Evolutionary conservation across 179 eudicot species (phyloP).

Genomic region (Silene noctiflora): DNA sequence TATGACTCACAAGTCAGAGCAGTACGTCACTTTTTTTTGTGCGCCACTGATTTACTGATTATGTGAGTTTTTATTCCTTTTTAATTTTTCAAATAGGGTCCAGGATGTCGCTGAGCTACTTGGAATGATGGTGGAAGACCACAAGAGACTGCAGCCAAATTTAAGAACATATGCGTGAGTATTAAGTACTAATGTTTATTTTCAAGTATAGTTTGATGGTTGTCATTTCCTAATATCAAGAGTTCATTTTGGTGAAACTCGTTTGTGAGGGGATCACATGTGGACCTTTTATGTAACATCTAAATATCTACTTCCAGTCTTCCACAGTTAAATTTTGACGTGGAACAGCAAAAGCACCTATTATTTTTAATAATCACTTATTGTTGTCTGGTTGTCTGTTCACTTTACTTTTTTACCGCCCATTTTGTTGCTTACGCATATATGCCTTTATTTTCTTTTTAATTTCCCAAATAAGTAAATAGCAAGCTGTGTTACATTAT

Average conservation of each 20-base stretch:
- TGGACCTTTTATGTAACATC: background rate
- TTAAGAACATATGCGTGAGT: conserved; percentile 93
- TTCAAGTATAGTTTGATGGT: background rate
- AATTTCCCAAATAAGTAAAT: background rate
- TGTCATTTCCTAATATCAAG: background rate
- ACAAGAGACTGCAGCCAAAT: conserved; percentile 84
- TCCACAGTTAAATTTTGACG: too few relatives aligned
- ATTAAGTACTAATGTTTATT: background rate
- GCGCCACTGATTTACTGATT: background rate
- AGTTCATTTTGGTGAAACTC: background rate
- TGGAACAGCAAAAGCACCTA: background rate
- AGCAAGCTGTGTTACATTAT: background rate
- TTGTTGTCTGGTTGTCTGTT: conserved; percentile 7
- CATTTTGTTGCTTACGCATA: conserved; percentile 2
- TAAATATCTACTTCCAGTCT: background rate
- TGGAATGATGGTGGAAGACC: conserved; percentile 96
- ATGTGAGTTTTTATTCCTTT: background rate
- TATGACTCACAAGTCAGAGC: background rate
- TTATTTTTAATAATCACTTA: background rate
- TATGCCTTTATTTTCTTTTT: background rate
- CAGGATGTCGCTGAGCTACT: conserved; percentile 98
- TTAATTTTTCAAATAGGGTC: conserved; percentile 49
- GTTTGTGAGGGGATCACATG: conserved; percentile 3
- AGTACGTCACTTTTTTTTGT: background rate
- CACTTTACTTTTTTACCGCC: background rate